These are phyloP conservation scores for Chlamydomonas schloesseri DNA, from an alignment of 139 green algal genomes.

Conservation along the genomic window DNA sequence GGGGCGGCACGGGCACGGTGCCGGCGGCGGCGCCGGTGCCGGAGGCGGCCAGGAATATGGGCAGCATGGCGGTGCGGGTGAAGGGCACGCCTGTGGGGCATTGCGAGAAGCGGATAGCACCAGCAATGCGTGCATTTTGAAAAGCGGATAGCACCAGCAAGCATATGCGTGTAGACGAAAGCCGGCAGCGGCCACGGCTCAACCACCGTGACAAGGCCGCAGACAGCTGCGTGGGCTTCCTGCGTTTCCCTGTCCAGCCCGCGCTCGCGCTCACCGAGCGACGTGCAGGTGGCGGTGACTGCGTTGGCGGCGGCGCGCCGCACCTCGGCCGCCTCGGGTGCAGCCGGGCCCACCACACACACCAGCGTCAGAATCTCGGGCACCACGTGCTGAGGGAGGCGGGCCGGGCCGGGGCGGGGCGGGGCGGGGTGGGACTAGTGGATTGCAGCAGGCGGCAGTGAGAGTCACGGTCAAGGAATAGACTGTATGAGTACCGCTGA, in stretches of 20 bases:
- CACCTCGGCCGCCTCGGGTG: constrained; percentile 12
- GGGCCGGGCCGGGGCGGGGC: no score
- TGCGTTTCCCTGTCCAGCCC: no score
- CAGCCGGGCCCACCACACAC: not conserved
- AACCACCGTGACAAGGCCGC: no score
- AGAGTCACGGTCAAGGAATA: no score
- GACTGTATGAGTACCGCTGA: no score
- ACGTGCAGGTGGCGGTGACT: not conserved
- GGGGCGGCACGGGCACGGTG: not conserved
- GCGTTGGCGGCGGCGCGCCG: constrained; percentile 19
- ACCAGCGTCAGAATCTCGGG: constrained; percentile 44
- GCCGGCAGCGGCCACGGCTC: no score
- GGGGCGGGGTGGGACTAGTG: not conserved
- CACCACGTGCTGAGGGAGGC: constrained; percentile 35
- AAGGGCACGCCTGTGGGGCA: not conserved
- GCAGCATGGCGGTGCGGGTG: constrained; percentile 21
- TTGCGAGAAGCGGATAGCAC: no score
- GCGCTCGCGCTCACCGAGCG: constrained; percentile 29
- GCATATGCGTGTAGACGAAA: no score
- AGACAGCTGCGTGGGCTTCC: no score
- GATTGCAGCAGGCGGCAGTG: not conserved
- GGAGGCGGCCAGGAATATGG: constrained; percentile 18
- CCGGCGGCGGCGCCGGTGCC: not conserved
- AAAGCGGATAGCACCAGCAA: no score
- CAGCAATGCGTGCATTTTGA: no score